These are phyloP conservation scores for Fusarium proliferatum DNA, from an alignment of 2,329 filamentous ascomycete genomes.

Conservation along the genomic window DNA sequence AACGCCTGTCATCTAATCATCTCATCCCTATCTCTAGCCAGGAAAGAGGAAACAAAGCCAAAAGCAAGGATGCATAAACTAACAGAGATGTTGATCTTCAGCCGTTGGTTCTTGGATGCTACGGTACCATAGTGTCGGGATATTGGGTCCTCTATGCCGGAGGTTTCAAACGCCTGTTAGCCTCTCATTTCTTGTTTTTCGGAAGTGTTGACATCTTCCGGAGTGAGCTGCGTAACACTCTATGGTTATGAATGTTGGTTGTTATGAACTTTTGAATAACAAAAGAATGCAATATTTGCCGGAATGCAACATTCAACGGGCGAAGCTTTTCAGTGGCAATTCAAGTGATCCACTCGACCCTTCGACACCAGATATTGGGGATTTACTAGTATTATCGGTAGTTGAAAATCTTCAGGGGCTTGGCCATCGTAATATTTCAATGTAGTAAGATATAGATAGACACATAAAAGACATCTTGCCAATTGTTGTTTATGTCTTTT, in stretches of 20 bases:
- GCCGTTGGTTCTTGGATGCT: background rate
- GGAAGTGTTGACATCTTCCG: background rate
- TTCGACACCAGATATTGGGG: background rate
- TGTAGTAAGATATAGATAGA: background rate
- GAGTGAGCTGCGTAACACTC: background rate
- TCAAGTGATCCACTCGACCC: background rate
- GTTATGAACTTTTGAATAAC: background rate
- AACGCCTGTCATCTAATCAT: background rate
- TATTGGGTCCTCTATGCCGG: background rate
- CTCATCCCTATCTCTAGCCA: background rate
- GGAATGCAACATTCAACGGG: conserved; percentile 4
- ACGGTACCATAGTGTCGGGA: conserved; percentile 2
- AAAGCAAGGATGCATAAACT: background rate
- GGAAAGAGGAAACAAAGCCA: background rate
- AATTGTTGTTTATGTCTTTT: background rate
- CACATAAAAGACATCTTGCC: background rate
- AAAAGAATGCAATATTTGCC: background rate
- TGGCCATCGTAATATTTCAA: background rate
- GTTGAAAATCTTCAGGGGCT: conserved; percentile 16
- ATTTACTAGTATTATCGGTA: background rate
- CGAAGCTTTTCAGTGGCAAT: background rate
- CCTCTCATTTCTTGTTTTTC: background rate
- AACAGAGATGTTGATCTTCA: conserved; percentile 25
- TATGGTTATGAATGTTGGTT: background rate
- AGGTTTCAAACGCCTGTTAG: conserved; percentile 4